Conservation (phyloP, 306 rosid species). For the Prosopis cineraria region DNA sequence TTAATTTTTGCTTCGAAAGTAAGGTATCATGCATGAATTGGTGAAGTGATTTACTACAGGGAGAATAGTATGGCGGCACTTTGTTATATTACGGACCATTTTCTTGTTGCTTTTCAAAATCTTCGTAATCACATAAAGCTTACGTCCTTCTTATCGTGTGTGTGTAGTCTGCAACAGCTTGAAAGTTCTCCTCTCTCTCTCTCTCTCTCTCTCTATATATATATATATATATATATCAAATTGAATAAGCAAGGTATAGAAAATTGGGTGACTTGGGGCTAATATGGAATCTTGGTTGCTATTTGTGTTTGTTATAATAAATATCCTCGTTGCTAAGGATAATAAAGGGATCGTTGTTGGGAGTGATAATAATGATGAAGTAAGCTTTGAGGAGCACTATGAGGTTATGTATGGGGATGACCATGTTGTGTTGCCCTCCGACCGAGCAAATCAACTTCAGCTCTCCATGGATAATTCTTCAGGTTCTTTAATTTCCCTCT, state of each 20-base stretch:
- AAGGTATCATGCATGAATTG: not conserved
- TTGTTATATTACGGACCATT: not conserved
- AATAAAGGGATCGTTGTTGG: not conserved
- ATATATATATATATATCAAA: no score
- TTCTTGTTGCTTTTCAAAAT: not conserved
- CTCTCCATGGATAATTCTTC: not conserved
- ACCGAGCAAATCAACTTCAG: not conserved
- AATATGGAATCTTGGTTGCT: not conserved
- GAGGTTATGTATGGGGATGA: not conserved
- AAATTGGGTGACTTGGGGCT: no score
- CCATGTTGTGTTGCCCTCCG: not conserved
- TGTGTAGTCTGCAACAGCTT: no score
- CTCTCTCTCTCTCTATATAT: no score
- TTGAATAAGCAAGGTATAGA: no score
- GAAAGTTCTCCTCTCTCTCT: no score
- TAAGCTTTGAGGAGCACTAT: not conserved
- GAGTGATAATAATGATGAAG: not conserved
- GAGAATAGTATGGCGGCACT: no score
- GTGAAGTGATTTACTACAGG: not conserved
- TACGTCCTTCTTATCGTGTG: not conserved
- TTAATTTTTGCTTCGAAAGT: not conserved
- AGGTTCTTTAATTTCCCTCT: not conserved
- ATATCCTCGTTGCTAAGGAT: not conserved
- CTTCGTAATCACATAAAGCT: not conserved
- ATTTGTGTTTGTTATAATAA: not conserved